Conservation (phyloP, 1,139 yeast species). For the Suhomyces atakaporum region DNA sequence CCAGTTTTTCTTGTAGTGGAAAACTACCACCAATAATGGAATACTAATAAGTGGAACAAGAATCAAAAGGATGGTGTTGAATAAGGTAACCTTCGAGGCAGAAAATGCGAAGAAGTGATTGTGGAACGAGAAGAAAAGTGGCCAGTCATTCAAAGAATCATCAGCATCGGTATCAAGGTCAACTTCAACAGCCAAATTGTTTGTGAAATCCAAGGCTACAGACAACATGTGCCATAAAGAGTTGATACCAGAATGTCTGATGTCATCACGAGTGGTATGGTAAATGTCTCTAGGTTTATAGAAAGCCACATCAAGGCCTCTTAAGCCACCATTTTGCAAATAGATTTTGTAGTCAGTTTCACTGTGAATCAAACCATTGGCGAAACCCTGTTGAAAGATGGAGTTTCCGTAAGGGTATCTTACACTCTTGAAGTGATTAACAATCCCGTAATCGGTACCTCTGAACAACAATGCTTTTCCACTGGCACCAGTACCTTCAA, state of each 20-base stretch:
- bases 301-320: slow-evolving; percentile 76
- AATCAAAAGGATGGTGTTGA: slow-evolving; percentile 53
- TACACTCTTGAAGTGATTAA: slow-evolving; percentile 46
- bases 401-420: slow-evolving; percentile 79
- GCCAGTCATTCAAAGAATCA: slow-evolving; percentile 34
- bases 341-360: slow-evolving; percentile 87
- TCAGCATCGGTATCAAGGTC: slow-evolving; percentile 37
- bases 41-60: slow-evolving; percentile 56
- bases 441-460: slow-evolving; percentile 74
- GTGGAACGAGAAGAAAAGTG: slow-evolving; percentile 63
- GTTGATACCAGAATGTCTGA: slow-evolving; percentile 59
- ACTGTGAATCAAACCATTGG: slow-evolving; percentile 67
- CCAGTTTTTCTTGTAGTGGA: slow-evolving; percentile 54
- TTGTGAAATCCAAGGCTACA: slow-evolving; percentile 60
- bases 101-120: slow-evolving; percentile 62
- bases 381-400: slow-evolving; percentile 79
- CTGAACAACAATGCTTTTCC: slow-evolving; percentile 84
- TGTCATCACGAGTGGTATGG: slow-evolving; percentile 76
- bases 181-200: slow-evolving; percentile 40
- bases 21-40: slow-evolving; percentile 48
- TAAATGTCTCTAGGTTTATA: slow-evolving; percentile 76
- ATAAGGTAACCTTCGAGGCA: slow-evolving; percentile 42
- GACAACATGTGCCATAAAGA: slow-evolving; percentile 85
- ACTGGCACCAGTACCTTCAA: slow-evolving; percentile 97
- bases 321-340: slow-evolving; percentile 56